Percentiles rank a stretch among this genome's conserved stretches.
phyloP scores from a whole-genome alignment of 768 basidiomycete species.

The Tubosaeta sp. region DNA sequence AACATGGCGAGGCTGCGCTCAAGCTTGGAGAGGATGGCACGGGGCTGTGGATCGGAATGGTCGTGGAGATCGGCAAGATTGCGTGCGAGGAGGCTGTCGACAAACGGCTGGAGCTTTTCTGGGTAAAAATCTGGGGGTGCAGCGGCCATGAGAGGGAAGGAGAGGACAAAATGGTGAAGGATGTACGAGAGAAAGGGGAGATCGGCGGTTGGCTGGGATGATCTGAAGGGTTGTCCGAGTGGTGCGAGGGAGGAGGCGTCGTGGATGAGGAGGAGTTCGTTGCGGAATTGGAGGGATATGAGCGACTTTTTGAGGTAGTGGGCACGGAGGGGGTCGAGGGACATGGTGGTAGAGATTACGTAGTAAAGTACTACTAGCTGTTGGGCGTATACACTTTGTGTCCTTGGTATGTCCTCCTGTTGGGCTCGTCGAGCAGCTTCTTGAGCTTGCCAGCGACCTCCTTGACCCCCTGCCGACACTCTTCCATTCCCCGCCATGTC shows the following conservation, averaged over 20 bases:
- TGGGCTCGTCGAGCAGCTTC: slow-evolving; percentile 36
- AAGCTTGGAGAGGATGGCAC: slow-evolving; percentile 68
- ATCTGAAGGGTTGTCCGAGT: slow-evolving; percentile 84
- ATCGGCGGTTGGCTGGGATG: slow-evolving; percentile 61
- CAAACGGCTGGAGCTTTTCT: slow-evolving; percentile 92
- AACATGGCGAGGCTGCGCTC: slow-evolving; percentile 86
- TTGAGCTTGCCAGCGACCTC: slow-evolving; percentile 61
- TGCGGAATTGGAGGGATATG: slow-evolving; percentile 76
- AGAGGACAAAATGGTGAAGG: slow-evolving; percentile 64
- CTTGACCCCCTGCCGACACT: slow-evolving; percentile 58
- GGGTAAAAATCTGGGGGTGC: slow-evolving; percentile 93
- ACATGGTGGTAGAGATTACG: slow-evolving; percentile 18
- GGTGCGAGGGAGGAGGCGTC: slow-evolving; percentile 70
- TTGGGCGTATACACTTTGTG: slow-evolving; percentile 30
- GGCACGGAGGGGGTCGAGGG: slow-evolving; percentile 83
- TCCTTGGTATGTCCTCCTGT: slow-evolving; percentile 29
- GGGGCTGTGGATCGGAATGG: slow-evolving; percentile 54
- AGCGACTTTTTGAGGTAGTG: slow-evolving; percentile 99
- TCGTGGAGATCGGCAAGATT: slow-evolving; percentile 71
- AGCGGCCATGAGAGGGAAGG: slow-evolving; percentile 90
- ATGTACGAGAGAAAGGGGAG: slow-evolving; percentile 87
- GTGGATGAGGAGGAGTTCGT: slow-evolving; percentile 67
- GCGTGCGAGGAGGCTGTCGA: slow-evolving; percentile 74
- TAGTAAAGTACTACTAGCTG: slow-evolving; percentile 12
- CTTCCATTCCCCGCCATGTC: slow-evolving; percentile 64